phyloP scores from a whole-genome alignment of 768 basidiomycete species.

The Hysterangium stoloniferum region DNA sequence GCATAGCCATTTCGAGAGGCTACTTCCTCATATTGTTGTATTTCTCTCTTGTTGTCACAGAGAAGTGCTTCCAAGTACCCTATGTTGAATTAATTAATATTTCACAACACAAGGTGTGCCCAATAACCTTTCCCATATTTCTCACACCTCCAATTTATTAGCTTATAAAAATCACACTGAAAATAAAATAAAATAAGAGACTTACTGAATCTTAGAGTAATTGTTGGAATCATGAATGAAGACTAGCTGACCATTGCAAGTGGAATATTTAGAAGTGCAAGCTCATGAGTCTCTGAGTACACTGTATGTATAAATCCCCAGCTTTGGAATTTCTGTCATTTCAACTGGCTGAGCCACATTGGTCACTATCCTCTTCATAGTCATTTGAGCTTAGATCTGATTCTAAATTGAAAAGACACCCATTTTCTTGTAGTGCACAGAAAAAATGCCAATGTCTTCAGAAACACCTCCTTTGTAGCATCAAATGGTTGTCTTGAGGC shows the following conservation, averaged over 20 bases:
- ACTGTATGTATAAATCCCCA: conserved; percentile 9
- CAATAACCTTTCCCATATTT: neutral
- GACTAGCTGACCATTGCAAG: neutral
- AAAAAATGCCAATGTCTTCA: conserved; percentile 20
- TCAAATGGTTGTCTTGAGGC: neutral
- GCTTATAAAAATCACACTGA: neutral
- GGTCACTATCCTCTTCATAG: neutral
- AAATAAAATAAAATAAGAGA: conserved; percentile 18
- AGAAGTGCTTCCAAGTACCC: conserved; percentile 20
- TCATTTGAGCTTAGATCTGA: neutral
- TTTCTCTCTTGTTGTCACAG: neutral
- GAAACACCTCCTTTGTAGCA: conserved; percentile 13
- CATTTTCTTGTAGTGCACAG: conserved; percentile 16
- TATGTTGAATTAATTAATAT: conserved; percentile 19
- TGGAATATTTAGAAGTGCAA: neutral
- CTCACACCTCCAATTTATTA: conserved; percentile 11
- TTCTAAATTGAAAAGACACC: conserved; percentile 18
- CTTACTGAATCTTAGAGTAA: conserved; percentile 18
- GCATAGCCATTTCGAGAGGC: conserved; percentile 18
- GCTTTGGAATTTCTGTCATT: too few relatives aligned
- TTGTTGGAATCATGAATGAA: conserved; percentile 10
- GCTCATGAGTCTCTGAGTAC: neutral
- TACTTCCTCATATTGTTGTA: conserved; percentile 5
- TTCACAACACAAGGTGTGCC: conserved; percentile 19
- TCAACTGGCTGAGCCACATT: neutral